Base-by-base conservation (phyloP, 192 early-diverging fungal genomes). In the Backusella westeae region DNA sequence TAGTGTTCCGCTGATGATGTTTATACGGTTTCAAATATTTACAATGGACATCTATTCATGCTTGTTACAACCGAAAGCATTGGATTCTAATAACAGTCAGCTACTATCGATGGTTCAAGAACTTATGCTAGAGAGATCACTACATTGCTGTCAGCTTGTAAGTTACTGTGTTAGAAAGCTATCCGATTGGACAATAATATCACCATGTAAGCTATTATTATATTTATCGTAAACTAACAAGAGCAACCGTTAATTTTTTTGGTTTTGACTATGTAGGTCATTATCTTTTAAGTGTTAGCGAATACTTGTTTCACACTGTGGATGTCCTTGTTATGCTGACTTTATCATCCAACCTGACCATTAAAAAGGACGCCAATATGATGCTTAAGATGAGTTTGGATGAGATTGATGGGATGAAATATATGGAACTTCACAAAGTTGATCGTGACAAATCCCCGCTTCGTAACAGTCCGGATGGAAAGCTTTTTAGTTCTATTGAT, bases 41-140 rank as follows among this genome's bases (percentile, higher is more conserved):
- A 63, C n/a, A n/a, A 63, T 63, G 56, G 56, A 63, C 56, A 63
- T 63, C 21, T 63, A 63, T 63, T 63, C 56, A 26, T 63, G 56
- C 3, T 29, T 63, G 26, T 9, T 63, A 29, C 23, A 63, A 12
- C 56, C 56, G 10, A 63, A 63, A 12, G 56, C 56, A 10, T 63
- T 63, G 23, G 10, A 63, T 29, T 26, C 56, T 12, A 12, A 3
- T 12, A 63, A 63, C 4, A 63, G 29, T 29, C 56, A 63, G 8
- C 21, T 63, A 4, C 4, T 63, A 29, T 63, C 56, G 7, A 29
- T 63, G 9, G 56, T 63, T 29, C 56, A 63, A 29, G 56, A 63
- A 29, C 56, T 63, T 9, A 63, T 29, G 21, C 4, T 63, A 63
- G 26, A 63, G 26, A 63, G 56, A 63, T 63, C 56, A 29, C 2